Evolutionary conservation across 192 early-diverging fungal genomes (phyloP), one percentile per base, ranked within the genome.

Genomic region (Spizellomyces punctatus): DNA sequence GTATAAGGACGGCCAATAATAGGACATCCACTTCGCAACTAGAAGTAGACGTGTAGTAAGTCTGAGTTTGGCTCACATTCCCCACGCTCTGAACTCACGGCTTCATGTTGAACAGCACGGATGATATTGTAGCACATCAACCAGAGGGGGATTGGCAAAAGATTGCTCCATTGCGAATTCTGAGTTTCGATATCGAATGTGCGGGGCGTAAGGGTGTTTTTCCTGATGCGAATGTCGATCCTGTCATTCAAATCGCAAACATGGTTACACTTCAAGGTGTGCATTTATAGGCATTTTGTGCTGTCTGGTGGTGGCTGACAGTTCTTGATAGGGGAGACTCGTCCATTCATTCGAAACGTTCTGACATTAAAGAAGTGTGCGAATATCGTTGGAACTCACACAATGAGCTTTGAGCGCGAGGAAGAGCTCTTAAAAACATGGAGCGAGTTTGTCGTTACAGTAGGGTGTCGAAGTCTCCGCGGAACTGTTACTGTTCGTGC

Each of bases 161-260:
- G 70, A 89, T 96, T 61, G 97, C 97, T 6, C 97, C 97, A 4
- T 82, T 98, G 46, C 87, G 97, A 47, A 92, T 99, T 64, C 74
- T 99, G 52, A 95, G 93, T 69, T 95, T 99, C 70, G 97, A 99
- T 91, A 99, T 99, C 66, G 97, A 99, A 80, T 99, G 97, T 63
- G 92, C 94, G 36, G 97, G 97, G 27, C 83, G 97, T 12, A 92
- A 95, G 69, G 97, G 97, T 58, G 81, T 95, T 22, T 99, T 99
- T 59, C 97, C 97, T 6, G 97, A 99, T 60, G 83, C 97, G 36
- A 75, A 92, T 63, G 69, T 87, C 5, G 97, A 99, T 71, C 93
- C 96, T 0, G 92, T 99, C 47, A 99, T 99, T 66, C 97, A 99
- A 79, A 98, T 99, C 65, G 97, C 97, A 12, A 94, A 90, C 69